Percentiles rank a stretch among this genome's conserved stretches.
phyloP scores from a whole-genome alignment of 78 protist species.

The Polysphondylium violaceum region DNA sequence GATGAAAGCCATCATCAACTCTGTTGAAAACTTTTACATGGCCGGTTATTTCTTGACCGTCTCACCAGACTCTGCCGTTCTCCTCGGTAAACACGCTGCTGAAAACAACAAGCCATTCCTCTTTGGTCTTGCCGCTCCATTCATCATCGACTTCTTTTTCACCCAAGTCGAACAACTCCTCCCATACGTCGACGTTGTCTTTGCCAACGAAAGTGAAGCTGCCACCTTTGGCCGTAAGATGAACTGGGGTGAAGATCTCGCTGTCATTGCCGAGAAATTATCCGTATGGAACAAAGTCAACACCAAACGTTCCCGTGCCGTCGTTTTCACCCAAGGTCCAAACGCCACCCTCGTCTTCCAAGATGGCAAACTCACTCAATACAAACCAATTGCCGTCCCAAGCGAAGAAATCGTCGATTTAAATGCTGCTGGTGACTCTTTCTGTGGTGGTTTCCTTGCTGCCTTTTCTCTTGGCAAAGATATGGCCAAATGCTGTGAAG shows the following conservation, averaged over 20 bases:
- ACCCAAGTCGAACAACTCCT: constrained; percentile 76
- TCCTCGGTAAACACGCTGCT: constrained; percentile 90
- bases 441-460: constrained; percentile 98
- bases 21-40: constrained; percentile 87
- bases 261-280: constrained; percentile 84
- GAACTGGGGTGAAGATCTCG: constrained; percentile 85
- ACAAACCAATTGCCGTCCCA: constrained; percentile 66
- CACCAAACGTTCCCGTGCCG: constrained; percentile 85
- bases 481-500: constrained; percentile 83
- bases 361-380: constrained; percentile 70
- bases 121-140: constrained; percentile 93
- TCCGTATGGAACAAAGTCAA: constrained; percentile 86
- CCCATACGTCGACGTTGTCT: constrained; percentile 94
- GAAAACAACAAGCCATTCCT: constrained; percentile 87
- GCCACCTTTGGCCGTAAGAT: constrained; percentile 64
- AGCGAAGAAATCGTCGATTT: constrained; percentile 94
- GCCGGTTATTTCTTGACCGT: constrained; percentile 96
- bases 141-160: constrained; percentile 93
- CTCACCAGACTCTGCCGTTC: constrained; percentile 84
- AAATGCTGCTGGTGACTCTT: constrained; percentile 99
- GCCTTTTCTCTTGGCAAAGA: constrained; percentile 31
- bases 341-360: constrained; percentile 85
- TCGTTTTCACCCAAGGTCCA: constrained; percentile 97
- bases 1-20: constrained; percentile 74
- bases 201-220: constrained; percentile 97